Evolutionary conservation across 129 eudicot genomes (phyloP).

Genomic region (Artemisia tridentata): DNA sequence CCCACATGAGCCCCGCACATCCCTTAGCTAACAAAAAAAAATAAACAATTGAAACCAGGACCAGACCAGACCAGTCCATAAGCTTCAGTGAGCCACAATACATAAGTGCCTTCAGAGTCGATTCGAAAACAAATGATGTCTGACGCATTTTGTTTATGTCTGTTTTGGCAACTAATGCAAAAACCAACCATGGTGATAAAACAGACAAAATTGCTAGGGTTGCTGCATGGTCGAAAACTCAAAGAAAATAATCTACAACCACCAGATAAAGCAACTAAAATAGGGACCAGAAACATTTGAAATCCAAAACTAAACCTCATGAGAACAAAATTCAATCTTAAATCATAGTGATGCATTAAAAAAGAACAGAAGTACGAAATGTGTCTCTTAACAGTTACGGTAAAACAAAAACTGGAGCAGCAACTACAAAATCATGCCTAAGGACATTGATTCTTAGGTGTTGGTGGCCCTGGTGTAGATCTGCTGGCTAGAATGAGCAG

Average conservation of each 20-base stretch:
- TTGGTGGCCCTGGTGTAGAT: slow-evolving; percentile 78
- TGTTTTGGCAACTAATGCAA: too few relatives aligned
- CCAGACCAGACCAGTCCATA: too few relatives aligned
- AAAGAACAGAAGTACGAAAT: background rate
- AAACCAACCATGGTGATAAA: too few relatives aligned
- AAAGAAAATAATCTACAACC: background rate
- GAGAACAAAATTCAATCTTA: background rate
- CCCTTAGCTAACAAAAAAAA: too few relatives aligned
- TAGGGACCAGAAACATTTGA: background rate
- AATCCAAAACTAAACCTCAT: background rate
- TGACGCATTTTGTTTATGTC: too few relatives aligned
- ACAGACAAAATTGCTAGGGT: too few relatives aligned
- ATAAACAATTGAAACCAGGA: too few relatives aligned
- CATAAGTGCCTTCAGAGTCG: too few relatives aligned
- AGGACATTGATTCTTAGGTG: slow-evolving; percentile 27
- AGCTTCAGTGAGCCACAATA: too few relatives aligned
- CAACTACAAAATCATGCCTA: slow-evolving; percentile 5
- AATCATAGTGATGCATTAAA: slow-evolving; percentile 4
- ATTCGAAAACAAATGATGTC: too few relatives aligned
- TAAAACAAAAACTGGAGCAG: slow-evolving; percentile 8
- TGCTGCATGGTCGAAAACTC: too few relatives aligned
- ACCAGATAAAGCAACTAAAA: background rate
- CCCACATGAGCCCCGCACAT: too few relatives aligned
- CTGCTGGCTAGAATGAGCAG: slow-evolving; percentile 72
- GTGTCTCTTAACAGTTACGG: slow-evolving; percentile 3